Evolutionary conservation across 2,329 filamentous ascomycete genomes (phyloP).

Genomic region (Ophiocordyceps robertsii): DNA sequence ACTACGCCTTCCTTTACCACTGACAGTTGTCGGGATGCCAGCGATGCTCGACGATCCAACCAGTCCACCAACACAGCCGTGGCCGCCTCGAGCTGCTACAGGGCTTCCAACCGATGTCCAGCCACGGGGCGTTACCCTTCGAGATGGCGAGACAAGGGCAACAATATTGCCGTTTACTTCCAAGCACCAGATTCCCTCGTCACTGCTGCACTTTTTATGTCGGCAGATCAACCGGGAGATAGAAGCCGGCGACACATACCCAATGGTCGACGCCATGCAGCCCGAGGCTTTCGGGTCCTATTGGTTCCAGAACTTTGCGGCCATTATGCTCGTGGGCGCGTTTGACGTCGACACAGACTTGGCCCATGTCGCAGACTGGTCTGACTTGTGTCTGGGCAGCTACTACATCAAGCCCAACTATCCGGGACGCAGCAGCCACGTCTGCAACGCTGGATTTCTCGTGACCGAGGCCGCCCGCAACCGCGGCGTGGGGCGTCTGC

Average conservation of each 20-base stretch:
- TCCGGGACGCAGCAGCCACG: too few relatives aligned
- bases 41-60: constrained; percentile 1
- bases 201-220: constrained; percentile 62
- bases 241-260: constrained; percentile 82
- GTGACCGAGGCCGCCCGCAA: constrained; percentile 61
- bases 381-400: too few relatives aligned
- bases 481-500: constrained; percentile 58
- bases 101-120: constrained; percentile 51
- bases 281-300: constrained; percentile 63
- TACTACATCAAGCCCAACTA: too few relatives aligned
- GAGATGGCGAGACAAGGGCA: constrained; percentile 71
- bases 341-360: constrained; percentile 36
- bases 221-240: constrained; percentile 84
- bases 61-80: neutral
- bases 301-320: constrained; percentile 86
- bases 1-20: too few relatives aligned
- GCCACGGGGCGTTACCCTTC: constrained; percentile 65
- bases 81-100: neutral
- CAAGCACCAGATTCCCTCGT: constrained; percentile 56
- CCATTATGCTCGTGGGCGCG: constrained; percentile 76
- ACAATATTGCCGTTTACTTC: constrained; percentile 74
- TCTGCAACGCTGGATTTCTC: constrained; percentile 19
- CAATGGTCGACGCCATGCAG: constrained; percentile 66
- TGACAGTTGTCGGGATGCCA: too few relatives aligned
- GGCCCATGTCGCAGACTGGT: too few relatives aligned